Conservation (phyloP, 2,329 filamentous ascomycete species). For the Phialophora macrospora region DNA sequence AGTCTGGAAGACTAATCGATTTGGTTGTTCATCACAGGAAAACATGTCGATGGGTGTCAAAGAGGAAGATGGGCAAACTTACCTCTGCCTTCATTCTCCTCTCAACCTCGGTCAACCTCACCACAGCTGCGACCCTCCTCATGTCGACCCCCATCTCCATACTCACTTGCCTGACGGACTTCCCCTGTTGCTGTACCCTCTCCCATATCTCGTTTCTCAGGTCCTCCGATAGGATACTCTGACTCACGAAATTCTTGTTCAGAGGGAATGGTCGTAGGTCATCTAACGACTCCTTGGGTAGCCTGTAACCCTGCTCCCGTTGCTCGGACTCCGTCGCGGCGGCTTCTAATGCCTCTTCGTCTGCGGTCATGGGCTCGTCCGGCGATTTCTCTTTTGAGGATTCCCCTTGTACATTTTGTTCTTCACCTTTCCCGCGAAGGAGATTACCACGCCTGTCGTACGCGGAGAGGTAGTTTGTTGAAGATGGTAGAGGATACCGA, state of each 20-base stretch:
- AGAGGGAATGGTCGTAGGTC: constrained; percentile 69
- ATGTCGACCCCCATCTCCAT: constrained; percentile 79
- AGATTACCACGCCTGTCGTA: constrained; percentile 59
- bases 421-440: constrained; percentile 42
- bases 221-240: constrained; percentile 73
- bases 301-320: constrained; percentile 42
- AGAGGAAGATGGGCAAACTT: constrained; percentile 37
- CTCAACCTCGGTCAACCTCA: constrained; percentile 84
- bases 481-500: constrained; percentile 54
- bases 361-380: constrained; percentile 19
- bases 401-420: constrained; percentile 2
- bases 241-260: constrained; percentile 72
- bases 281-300: constrained; percentile 27
- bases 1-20: constrained; percentile 99
- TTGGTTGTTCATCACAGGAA: constrained; percentile 70
- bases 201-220: constrained; percentile 75
- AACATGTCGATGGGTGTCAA: constrained; percentile 5
- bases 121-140: constrained; percentile 80
- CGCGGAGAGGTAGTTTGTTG: constrained; percentile 61
- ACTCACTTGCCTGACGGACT: constrained; percentile 76
- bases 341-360: constrained; percentile 39
- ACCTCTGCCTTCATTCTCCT: constrained; percentile 77
- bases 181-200: constrained; percentile 67
- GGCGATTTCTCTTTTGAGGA: constrained; percentile 4
- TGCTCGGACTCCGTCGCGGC: constrained; percentile 39